phyloP scores from a whole-genome alignment of 1,139 yeast genomes.

The Pichia sp. region DNA sequence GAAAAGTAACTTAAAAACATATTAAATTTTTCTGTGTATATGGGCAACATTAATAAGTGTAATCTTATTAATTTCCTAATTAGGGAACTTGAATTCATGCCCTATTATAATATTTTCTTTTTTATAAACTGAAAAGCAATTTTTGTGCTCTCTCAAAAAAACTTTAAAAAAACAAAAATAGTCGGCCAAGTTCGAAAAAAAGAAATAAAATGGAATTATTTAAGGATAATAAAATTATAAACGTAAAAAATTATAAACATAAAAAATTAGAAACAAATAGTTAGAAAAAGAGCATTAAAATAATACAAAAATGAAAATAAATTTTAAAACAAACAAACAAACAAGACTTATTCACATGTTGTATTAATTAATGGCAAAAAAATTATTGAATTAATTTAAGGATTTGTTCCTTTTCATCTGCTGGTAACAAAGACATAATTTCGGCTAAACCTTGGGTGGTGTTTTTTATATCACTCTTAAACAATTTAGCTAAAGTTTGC shows the following conservation, averaged over 20 bases:
- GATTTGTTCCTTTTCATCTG: constrained; percentile 42
- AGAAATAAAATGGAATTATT: no score
- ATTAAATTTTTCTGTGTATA: no score
- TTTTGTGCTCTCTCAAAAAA: no score
- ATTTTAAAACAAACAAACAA: constrained; percentile 17
- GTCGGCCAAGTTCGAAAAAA: no score
- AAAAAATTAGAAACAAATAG: background rate
- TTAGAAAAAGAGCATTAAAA: background rate
- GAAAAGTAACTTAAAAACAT: no score
- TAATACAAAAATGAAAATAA: constrained; percentile 1
- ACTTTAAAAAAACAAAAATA: no score
- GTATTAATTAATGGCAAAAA: background rate
- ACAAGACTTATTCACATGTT: constrained; percentile 1
- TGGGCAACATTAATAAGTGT: no score
- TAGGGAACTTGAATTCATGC: no score
- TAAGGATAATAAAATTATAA: background rate
- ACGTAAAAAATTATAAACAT: background rate
- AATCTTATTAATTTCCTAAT: no score
- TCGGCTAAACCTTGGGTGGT: constrained; percentile 45
- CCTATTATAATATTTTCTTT: no score
- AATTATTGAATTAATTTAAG: constrained; percentile 29
- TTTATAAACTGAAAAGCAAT: no score
- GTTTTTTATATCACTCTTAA: constrained; percentile 43
- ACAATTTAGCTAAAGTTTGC: constrained; percentile 52
- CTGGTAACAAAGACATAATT: constrained; percentile 40